Base-by-base conservation (phyloP, 2,329 filamentous ascomycete genomes). In the Ampelomyces quisqualis region DNA sequence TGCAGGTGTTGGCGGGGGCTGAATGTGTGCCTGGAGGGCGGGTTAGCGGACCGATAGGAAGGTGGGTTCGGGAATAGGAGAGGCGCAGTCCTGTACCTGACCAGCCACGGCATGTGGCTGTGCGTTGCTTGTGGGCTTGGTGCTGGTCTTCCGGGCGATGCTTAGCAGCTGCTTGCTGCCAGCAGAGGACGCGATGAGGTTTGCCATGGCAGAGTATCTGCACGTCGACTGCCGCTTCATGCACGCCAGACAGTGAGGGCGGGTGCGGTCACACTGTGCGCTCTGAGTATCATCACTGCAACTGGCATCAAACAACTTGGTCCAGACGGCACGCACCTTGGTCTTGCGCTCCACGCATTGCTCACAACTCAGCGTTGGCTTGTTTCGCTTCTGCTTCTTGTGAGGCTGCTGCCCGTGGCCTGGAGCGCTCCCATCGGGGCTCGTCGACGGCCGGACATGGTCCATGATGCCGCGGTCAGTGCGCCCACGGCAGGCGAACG, bases 331-430 rank as follows among this genome's bases (percentile, higher is more conserved):
- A 40, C 77, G 52, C 64, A 85, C 85, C 76, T 88, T 90, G 17
- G 86, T 90, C 71, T 90, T 90, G 53, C 86, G 76, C 69, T 89
- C 85, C 15, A 90, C 87, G 60, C 87, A 91, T 64, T 89, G 85
- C 47, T 83, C 79, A 58, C 87, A 90, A 34, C 84, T 88, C 48
- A 90, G 64, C 1, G 86, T 90, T 3, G 87, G 87, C 67, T 91
- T 91, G 70, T 91, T 91, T 33, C 87, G 80, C 72, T 86, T 90
- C 71, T 90, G 86, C 70, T 86, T 88, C 73, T 86, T 87, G 65
- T 72, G 77, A 8, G 71, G 62, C n/a, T 73, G 76, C 35, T 33
- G 36, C 24, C 50, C 44, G 13, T 37, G 35, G 15, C 41, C 52
- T 13, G 45, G 51, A 14, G 44, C 48, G 43, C 46, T 48, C n/a